A percentile compares a stretch with the other conserved stretches of the same genome.
phyloP scores from a whole-genome alignment of 345 rosid species.

The Populus tremula region DNA sequence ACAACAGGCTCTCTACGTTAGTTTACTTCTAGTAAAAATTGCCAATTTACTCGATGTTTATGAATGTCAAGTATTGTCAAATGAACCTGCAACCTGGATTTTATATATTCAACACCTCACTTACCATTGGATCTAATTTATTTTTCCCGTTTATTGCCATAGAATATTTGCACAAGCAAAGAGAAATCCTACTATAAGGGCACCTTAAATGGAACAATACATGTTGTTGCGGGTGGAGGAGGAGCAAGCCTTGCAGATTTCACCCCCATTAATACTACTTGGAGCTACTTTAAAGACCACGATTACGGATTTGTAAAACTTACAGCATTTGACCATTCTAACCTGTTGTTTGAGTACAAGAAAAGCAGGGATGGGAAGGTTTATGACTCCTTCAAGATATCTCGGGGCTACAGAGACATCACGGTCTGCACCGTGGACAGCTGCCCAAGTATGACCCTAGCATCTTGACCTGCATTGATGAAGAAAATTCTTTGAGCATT shows the following conservation, averaged over 20 bases:
- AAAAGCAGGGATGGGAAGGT: constrained; percentile 69
- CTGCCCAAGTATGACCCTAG: constrained; percentile 55
- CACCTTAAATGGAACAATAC: constrained; percentile 58
- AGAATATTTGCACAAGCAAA: constrained; percentile 52
- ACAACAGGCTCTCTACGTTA: too few relatives aligned
- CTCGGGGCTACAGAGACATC: constrained; percentile 50
- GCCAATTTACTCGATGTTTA: not conserved
- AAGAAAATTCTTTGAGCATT: not conserved
- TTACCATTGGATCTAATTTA: not conserved
- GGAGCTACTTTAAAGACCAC: constrained; percentile 53
- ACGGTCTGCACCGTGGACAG: constrained; percentile 56
- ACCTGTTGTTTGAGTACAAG: constrained; percentile 59
- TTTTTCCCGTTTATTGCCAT: constrained; percentile 5
- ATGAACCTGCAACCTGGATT: not conserved
- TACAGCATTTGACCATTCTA: constrained; percentile 55
- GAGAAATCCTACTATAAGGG: constrained; percentile 53
- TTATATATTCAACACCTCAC: not conserved
- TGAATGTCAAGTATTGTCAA: not conserved
- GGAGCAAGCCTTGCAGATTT: constrained; percentile 58
- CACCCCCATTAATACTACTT: constrained; percentile 38
- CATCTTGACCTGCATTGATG: constrained; percentile 27
- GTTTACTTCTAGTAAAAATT: not conserved
- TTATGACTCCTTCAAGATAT: constrained; percentile 55
- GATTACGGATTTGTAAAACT: constrained; percentile 49
- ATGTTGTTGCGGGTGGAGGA: constrained; percentile 71